phyloP scores from a whole-genome alignment of 73 alveolate genomes.

The Tetrahymena elliotti region DNA sequence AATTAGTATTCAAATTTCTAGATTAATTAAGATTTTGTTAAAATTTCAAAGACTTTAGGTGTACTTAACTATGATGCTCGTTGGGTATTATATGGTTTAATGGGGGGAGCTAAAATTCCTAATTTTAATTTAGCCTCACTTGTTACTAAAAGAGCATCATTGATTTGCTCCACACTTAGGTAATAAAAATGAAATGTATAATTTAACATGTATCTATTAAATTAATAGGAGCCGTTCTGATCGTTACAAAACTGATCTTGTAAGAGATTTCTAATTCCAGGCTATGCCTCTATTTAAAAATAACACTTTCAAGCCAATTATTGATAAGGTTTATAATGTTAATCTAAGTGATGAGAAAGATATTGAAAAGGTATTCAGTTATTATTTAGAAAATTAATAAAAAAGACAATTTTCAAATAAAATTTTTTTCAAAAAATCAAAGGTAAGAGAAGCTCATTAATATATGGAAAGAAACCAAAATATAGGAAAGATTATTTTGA shows the following conservation, averaged over 20 bases:
- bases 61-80: slow-evolving; percentile 49
- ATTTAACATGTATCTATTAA: background rate
- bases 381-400: background rate
- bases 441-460: background rate
- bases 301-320: slow-evolving; percentile 33
- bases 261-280: slow-evolving; percentile 11
- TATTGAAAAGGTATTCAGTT: background rate
- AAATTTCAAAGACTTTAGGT: slow-evolving; percentile 11
- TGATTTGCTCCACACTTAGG: slow-evolving; percentile 44
- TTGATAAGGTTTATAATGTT: slow-evolving; percentile 27
- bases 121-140: slow-evolving; percentile 29
- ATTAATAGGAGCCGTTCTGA: slow-evolving; percentile 18
- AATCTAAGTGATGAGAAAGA: slow-evolving; percentile 34
- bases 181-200: background rate
- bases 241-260: slow-evolving; percentile 41
- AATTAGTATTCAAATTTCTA: background rate
- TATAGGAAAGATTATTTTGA: background rate
- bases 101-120: slow-evolving; percentile 51
- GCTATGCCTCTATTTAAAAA: slow-evolving; percentile 20
- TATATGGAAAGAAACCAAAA: background rate
- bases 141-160: slow-evolving; percentile 43
- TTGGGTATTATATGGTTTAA: slow-evolving; percentile 68
- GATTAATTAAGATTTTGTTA: background rate
- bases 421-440: background rate
- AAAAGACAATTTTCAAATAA: background rate